Conservation (phyloP, 2,329 filamentous ascomycete species). For the Aureobasidium sp. region DNA sequence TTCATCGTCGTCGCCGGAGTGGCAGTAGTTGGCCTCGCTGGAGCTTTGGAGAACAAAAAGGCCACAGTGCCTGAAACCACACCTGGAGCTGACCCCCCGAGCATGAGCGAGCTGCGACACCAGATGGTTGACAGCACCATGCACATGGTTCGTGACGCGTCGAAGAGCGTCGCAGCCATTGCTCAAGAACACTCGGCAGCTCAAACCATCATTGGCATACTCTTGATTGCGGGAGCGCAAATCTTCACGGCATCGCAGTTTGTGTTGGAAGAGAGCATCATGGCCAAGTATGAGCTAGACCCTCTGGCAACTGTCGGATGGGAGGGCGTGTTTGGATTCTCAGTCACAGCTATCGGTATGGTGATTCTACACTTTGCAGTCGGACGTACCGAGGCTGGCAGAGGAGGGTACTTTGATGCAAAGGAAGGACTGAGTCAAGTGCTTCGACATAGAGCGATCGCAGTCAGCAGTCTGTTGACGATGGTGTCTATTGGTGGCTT, state of each 20-base stretch:
- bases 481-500: constrained; percentile 98
- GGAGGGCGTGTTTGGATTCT: constrained; percentile 89
- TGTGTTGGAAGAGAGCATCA: constrained; percentile 87
- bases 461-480: constrained; percentile 73
- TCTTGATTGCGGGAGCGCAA: constrained; percentile 87
- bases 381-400: constrained; percentile 65
- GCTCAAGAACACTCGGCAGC: constrained; percentile 49
- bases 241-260: constrained; percentile 97
- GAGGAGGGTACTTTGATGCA: constrained; percentile 82
- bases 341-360: constrained; percentile 71
- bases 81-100: constrained; percentile 17
- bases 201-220: constrained; percentile 69
- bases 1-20: constrained; percentile 83
- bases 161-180: constrained; percentile 32
- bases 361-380: constrained; percentile 67
- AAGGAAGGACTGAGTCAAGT: constrained; percentile 78
- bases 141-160: constrained; percentile 10
- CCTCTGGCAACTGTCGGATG: constrained; percentile 89
- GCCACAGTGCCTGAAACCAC: constrained; percentile 24
- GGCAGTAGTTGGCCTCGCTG: constrained; percentile 80
- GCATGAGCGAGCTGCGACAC: not conserved
- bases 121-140: not conserved
- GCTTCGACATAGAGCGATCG: constrained; percentile 60
- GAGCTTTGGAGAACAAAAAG: constrained; percentile 66
- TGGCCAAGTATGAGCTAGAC: constrained; percentile 70